Conservation (phyloP, 2,329 filamentous ascomycete genomes). For the Ilyonectria sp. region DNA sequence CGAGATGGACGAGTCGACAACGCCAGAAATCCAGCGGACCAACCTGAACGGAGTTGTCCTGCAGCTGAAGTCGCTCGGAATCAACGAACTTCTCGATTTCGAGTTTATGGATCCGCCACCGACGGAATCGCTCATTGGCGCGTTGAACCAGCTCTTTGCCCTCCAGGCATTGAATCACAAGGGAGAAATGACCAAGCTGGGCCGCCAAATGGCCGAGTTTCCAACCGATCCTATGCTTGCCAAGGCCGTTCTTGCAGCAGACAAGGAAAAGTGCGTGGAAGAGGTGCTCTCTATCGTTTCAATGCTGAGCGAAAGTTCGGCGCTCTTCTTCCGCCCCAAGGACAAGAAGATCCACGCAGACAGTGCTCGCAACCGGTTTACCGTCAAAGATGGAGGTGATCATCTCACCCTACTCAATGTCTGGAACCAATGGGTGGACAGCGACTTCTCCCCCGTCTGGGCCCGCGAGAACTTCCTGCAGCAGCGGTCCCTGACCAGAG, state of each 20-base stretch:
- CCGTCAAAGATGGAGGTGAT: slow-evolving; percentile 91
- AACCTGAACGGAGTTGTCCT: slow-evolving; percentile 90
- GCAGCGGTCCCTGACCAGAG: slow-evolving; percentile 88
- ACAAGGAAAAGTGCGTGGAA: slow-evolving; percentile 92
- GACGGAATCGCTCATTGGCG: slow-evolving; percentile 88
- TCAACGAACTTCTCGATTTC: slow-evolving; percentile 93
- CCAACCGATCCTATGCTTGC: slow-evolving; percentile 93
- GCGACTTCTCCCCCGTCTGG: slow-evolving; percentile 91
- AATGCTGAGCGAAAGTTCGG: slow-evolving; percentile 90
- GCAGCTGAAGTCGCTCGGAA: slow-evolving; percentile 89
- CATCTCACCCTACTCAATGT: slow-evolving; percentile 91
- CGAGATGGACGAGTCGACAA: slow-evolving; percentile 92
- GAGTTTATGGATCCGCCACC: slow-evolving; percentile 97
- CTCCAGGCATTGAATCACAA: slow-evolving; percentile 90
- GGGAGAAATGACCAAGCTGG: slow-evolving; percentile 90
- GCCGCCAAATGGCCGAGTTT: slow-evolving; percentile 95
- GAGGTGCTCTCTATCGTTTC: slow-evolving; percentile 95
- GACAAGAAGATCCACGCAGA: slow-evolving; percentile 98
- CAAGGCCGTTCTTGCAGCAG: slow-evolving; percentile 89
- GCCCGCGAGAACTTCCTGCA: slow-evolving; percentile 94
- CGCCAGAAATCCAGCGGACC: slow-evolving; percentile 92
- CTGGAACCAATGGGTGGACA: slow-evolving; percentile 96
- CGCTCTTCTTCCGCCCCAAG: slow-evolving; percentile 94
- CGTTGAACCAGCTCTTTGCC: slow-evolving; percentile 92
- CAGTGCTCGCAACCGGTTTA: slow-evolving; percentile 89